Evolutionary conservation across 176 grass and related monocot genomes (phyloP).

Genomic region (Pharus latifolius): DNA sequence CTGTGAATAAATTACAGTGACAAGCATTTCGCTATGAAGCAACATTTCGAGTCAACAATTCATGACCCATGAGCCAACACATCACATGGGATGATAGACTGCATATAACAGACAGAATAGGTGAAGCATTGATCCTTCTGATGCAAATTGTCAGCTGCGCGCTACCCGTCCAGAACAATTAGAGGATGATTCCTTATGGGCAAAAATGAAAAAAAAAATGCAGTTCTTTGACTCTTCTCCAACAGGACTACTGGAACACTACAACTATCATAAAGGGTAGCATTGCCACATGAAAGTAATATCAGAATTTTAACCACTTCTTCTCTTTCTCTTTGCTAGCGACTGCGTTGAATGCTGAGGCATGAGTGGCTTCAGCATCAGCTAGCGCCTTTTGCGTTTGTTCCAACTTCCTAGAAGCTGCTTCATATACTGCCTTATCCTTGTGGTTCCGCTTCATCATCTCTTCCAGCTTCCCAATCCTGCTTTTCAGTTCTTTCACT

Average conservation of each 20-base stretch:
- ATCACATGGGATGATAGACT: not conserved
- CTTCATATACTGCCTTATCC: conserved; percentile 68
- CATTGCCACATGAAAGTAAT: not conserved
- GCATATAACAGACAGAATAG: not conserved
- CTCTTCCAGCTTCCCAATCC: conserved; percentile 61
- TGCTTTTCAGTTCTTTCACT: conserved; percentile 56
- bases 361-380: conserved; percentile 57
- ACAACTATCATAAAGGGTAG: not conserved
- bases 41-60: not conserved
- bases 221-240: not conserved
- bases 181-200: not conserved
- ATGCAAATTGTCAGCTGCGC: not conserved
- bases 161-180: not conserved
- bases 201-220: not conserved
- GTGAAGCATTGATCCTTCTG: not conserved
- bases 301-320: conserved; percentile 93
- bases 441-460: conserved; percentile 75
- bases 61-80: not conserved
- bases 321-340: conserved; percentile 82
- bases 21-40: not conserved
- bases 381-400: conserved; percentile 49
- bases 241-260: not conserved
- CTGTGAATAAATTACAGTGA: not conserved
- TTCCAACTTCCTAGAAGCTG: conserved; percentile 56
- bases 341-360: conserved; percentile 45